A percentile compares a stretch with the other conserved stretches of the same genome.
Evolutionary conservation across 2,329 filamentous ascomycete genomes (phyloP).

Genomic region (Paecilomyces variotii): DNA sequence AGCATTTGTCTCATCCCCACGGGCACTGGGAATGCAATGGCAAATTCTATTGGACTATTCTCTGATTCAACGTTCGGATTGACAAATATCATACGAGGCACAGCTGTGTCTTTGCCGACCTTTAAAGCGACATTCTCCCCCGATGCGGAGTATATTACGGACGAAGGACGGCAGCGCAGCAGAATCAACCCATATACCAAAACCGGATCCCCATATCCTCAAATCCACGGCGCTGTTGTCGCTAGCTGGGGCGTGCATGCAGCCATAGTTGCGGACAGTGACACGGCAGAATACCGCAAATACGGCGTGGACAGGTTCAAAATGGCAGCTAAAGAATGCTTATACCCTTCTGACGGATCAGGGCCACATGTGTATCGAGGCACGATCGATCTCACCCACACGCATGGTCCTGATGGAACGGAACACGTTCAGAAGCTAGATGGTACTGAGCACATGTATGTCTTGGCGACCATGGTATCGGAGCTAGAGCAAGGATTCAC

Average conservation of each 20-base stretch:
- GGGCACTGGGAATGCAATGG: slow-evolving; percentile 42
- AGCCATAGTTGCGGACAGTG: slow-evolving; percentile 80
- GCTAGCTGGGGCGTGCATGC: slow-evolving; percentile 87
- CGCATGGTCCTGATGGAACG: slow-evolving; percentile 10
- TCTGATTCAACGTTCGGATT: slow-evolving; percentile 36
- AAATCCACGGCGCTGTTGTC: slow-evolving; percentile 67
- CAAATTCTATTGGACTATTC: slow-evolving; percentile 29
- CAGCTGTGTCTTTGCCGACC: slow-evolving; percentile 48
- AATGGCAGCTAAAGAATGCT: slow-evolving; percentile 70
- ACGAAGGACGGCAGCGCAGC: slow-evolving; percentile 38
- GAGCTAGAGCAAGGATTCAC: slow-evolving; percentile 74
- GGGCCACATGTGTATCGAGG: slow-evolving; percentile 51
- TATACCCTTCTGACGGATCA: slow-evolving; percentile 50
- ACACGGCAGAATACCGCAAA: slow-evolving; percentile 70
- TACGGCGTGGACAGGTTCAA: slow-evolving; percentile 72
- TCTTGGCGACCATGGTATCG: slow-evolving; percentile 68
- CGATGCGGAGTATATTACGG: slow-evolving; percentile 41
- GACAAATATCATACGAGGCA: slow-evolving; percentile 53
- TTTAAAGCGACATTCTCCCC: slow-evolving; percentile 57
- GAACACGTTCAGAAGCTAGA: slow-evolving; percentile 25
- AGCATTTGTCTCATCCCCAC: slow-evolving; percentile 48
- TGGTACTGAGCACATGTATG: slow-evolving; percentile 58
- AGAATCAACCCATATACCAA: slow-evolving; percentile 9
- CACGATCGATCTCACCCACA: slow-evolving; percentile 38
- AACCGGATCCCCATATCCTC: slow-evolving; percentile 23